These are phyloP conservation scores for Jaapia argillacea DNA, from an alignment of 768 basidiomycete species.

Conservation along the genomic window DNA sequence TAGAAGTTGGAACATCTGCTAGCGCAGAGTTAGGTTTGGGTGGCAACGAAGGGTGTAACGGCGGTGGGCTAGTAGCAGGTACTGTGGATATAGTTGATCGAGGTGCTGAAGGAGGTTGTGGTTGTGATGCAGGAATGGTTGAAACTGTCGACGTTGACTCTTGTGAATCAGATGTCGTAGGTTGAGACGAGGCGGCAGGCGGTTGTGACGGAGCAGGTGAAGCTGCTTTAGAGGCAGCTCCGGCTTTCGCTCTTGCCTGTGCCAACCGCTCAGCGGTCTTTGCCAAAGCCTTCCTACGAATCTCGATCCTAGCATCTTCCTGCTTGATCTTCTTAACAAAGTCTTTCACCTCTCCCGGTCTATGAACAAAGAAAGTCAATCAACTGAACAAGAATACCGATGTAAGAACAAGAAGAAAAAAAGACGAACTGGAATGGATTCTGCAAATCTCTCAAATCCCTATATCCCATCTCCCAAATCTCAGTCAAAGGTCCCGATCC, in stretches of 20 bases:
- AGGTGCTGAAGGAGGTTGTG: not conserved
- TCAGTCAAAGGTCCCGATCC: conserved; percentile 69
- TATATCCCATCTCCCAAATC: conserved; percentile 78
- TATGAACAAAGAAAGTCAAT: conserved; percentile 16
- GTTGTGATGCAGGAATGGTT: conserved; percentile 8
- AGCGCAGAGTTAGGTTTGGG: conserved; percentile 62
- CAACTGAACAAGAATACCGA: not conserved
- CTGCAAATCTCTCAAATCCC: conserved; percentile 50
- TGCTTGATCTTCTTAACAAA: conserved; percentile 63
- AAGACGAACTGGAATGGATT: conserved; percentile 52
- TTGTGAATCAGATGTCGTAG: conserved; percentile 21
- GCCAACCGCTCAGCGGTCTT: conserved; percentile 27
- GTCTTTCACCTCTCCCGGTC: conserved; percentile 65
- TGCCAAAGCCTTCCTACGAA: conserved; percentile 31
- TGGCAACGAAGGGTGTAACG: conserved; percentile 62
- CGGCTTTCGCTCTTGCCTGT: conserved; percentile 31
- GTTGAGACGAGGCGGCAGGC: conserved; percentile 14
- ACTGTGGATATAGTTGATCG: too few species aligned
- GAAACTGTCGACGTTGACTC: conserved; percentile 9
- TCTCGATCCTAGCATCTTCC: conserved; percentile 53
- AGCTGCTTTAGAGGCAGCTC: too few species aligned
- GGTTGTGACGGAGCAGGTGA: conserved; percentile 7
- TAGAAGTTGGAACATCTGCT: too few species aligned
- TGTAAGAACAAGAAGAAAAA: not conserved
- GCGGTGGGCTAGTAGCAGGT: conserved; percentile 23